Evolutionary conservation across 495 filamentous ascomycete species (phyloP), one percentile per base, ranked within the genome.

Genomic region (Talaromyces stipitatus): DNA sequence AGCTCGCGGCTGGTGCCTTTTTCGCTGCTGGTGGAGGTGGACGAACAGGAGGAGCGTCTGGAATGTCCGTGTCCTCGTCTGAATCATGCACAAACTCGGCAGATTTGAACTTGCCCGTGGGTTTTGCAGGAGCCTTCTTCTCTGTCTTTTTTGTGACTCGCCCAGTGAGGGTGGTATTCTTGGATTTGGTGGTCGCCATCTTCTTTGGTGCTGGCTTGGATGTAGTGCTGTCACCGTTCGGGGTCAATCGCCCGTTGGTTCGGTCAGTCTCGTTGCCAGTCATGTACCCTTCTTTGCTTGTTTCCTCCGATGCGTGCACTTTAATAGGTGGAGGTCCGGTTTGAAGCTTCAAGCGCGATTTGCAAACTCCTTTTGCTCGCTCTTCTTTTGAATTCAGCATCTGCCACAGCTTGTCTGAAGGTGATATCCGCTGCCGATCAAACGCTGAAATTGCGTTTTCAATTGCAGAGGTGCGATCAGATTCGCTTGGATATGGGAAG

Each of bases 371-470:
- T 66, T 91, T 90, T 20, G 85, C 87, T 24, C 90, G 81, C 56
- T 95, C 90, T 32, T 83, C 76, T 57, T 80, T 81, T 0, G 86
- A 84, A 26, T 94, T 79, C 41, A 96, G 76, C 60, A 75, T 77
- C 67, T 96, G 88, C 90, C 91, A 96, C 3, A 88, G 72, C 50
- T 84, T 81, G 58, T 94, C 90, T 3, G 82, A 79, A 28, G 80
- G 76, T 22, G 78, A 80, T n/a, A 95, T 69, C 4, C 91, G 82
- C 73, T 86, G 77, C 55, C 86, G 84, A 73, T 96, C 91, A 62
- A 87, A 95, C 23, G 85, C 79, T 33, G 80, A 85, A 53, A 95
- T 81, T n/a, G 90, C 89, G 64, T 88, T 89, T 62, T 92, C 85
- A 67, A 96, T 92, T 11, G 89, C 91, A 11, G 78, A 76, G 63